phyloP scores from a whole-genome alignment of 2,329 filamentous ascomycete genomes.

The Fusarium sarcochroum region DNA sequence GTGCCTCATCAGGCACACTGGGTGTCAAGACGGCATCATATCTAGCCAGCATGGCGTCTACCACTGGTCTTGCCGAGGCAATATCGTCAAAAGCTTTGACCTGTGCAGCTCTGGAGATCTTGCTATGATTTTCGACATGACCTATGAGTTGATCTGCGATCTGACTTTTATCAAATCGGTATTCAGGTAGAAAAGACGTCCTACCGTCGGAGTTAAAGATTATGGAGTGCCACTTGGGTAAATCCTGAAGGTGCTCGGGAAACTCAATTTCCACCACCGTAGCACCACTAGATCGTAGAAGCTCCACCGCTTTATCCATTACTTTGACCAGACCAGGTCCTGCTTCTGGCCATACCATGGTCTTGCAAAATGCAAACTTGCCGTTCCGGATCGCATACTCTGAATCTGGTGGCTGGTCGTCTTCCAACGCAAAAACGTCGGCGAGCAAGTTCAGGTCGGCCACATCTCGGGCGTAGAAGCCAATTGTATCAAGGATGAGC shows the following conservation, averaged over 20 bases:
- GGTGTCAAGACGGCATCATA: constrained; percentile 71
- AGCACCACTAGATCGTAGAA: constrained; percentile 61
- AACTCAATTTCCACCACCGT: constrained; percentile 65
- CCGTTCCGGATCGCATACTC: constrained; percentile 56
- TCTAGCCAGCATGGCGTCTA: constrained; percentile 62
- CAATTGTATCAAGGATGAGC: constrained; percentile 68
- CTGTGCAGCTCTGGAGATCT: constrained; percentile 59
- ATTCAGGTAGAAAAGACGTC: constrained; percentile 66
- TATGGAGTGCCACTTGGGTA: constrained; percentile 59
- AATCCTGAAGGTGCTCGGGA: constrained; percentile 54
- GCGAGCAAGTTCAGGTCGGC: constrained; percentile 69
- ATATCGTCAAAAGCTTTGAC: constrained; percentile 66
- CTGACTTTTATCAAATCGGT: constrained; percentile 59
- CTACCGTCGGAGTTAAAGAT: constrained; percentile 65
- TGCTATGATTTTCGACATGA: constrained; percentile 63
- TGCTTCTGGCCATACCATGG: constrained; percentile 62
- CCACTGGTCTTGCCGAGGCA: constrained; percentile 63
- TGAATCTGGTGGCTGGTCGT: constrained; percentile 57
- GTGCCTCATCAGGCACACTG: constrained; percentile 70
- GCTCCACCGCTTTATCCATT: constrained; percentile 52
- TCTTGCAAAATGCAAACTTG: constrained; percentile 66
- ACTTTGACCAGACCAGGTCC: constrained; percentile 57
- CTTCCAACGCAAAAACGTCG: constrained; percentile 64
- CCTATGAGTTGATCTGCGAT: constrained; percentile 57
- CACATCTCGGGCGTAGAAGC: constrained; percentile 66